Conservation (phyloP, 1,284 basidiomycete genomes). For the Cutaneotrichosporon spelunceum region DNA sequence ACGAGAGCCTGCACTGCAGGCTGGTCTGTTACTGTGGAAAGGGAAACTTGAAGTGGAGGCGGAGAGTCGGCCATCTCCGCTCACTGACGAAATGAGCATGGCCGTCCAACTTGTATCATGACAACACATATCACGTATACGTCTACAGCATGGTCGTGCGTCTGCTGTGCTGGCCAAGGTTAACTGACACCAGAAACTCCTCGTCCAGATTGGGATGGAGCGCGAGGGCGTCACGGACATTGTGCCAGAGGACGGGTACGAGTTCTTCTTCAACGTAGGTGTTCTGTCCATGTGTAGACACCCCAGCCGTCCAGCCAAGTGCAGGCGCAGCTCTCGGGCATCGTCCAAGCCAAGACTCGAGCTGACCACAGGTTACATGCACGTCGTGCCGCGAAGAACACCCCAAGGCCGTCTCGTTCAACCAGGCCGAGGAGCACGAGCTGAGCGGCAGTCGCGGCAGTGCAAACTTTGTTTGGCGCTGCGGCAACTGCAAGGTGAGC, state of each 20-base stretch:
- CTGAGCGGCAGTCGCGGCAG: slow-evolving; percentile 48
- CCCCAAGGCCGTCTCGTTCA: slow-evolving; percentile 48
- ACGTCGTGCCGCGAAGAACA: slow-evolving; percentile 48
- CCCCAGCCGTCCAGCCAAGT: too few relatives aligned
- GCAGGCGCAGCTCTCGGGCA: too few relatives aligned
- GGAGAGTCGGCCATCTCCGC: neutral
- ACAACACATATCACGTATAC: slow-evolving; percentile 1
- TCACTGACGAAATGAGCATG: neutral
- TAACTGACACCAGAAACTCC: slow-evolving; percentile 43
- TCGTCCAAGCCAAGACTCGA: too few relatives aligned
- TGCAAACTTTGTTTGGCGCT: slow-evolving; percentile 51
- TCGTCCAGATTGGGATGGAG: slow-evolving; percentile 48
- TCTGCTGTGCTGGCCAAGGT: neutral
- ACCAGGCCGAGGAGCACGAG: slow-evolving; percentile 44
- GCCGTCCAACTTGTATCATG: neutral
- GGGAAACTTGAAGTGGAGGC: neutral
- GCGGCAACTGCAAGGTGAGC: slow-evolving; percentile 49
- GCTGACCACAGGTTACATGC: slow-evolving; percentile 41
- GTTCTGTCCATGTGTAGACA: too few relatives aligned
- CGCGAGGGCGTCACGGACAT: slow-evolving; percentile 49
- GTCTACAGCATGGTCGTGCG: slow-evolving; percentile 19
- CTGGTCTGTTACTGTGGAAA: neutral
- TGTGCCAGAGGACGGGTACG: slow-evolving; percentile 43
- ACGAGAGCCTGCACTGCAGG: too few relatives aligned
- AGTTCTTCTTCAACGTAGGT: slow-evolving; percentile 51